Percentiles rank a stretch among this genome's conserved stretches.
phyloP scores from a whole-genome alignment of 768 basidiomycete genomes.

The Amanita exitialis region DNA sequence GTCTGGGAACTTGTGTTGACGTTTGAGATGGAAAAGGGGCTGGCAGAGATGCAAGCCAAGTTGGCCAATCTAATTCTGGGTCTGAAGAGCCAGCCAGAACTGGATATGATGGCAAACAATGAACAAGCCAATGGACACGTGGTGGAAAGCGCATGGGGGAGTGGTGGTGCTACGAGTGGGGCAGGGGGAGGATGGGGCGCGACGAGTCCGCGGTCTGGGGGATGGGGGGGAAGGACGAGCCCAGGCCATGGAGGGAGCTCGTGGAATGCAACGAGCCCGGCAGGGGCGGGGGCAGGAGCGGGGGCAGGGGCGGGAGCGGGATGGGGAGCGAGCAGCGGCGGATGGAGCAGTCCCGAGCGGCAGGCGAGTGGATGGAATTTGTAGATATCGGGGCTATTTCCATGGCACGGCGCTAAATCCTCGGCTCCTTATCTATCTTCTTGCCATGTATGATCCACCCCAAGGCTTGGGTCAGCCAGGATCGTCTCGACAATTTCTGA shows the following conservation, averaged over 20 bases:
- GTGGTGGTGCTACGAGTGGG: constrained; percentile 19
- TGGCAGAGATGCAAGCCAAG: constrained; percentile 71
- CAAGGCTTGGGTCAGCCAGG: not conserved
- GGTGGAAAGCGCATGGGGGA: constrained; percentile 11
- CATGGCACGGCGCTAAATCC: not conserved
- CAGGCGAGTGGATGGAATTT: constrained; percentile 49
- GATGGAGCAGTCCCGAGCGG: constrained; percentile 41
- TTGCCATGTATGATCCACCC: not conserved
- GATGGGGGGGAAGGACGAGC: constrained; percentile 24
- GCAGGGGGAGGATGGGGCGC: constrained; percentile 2
- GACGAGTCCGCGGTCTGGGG: constrained; percentile 17
- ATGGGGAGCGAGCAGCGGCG: constrained; percentile 18
- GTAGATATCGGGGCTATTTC: constrained; percentile 10
- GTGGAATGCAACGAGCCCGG: constrained; percentile 7
- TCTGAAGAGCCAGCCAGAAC: constrained; percentile 53
- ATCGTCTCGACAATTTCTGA: not conserved
- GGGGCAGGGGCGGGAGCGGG: too few species aligned
- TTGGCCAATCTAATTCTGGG: constrained; percentile 72
- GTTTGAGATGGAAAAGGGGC: constrained; percentile 38
- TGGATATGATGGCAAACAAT: constrained; percentile 37
- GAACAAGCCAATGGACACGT: constrained; percentile 25
- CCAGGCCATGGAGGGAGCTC: not conserved
- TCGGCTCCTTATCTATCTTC: not conserved
- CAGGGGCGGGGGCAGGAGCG: not conserved
- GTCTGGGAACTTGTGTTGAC: not conserved